Evolutionary conservation across 108 stramenopile genomes (phyloP).

Genomic region (Cyclotella kingstonii): DNA sequence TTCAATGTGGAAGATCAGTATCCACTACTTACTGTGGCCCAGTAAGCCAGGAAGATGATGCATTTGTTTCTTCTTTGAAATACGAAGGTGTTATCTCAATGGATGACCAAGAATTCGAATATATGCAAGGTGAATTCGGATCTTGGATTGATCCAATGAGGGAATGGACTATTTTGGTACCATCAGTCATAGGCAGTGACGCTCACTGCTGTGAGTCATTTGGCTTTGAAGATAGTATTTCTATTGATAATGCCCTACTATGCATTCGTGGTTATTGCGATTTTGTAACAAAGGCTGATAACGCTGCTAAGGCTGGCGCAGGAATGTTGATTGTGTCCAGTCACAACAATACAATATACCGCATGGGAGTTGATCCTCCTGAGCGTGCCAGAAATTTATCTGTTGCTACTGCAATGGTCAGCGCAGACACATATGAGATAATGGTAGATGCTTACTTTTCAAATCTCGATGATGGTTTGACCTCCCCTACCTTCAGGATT

Average conservation of each 20-base stretch:
- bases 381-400: slow-evolving; percentile 8
- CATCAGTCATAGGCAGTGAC: slow-evolving; percentile 17
- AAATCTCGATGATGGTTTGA: slow-evolving; percentile 7
- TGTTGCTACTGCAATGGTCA: slow-evolving; percentile 11
- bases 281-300: slow-evolving; percentile 33
- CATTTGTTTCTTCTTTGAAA: slow-evolving; percentile 1
- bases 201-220: slow-evolving; percentile 5
- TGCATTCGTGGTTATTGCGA: slow-evolving; percentile 31
- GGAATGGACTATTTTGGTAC: slow-evolving; percentile 18
- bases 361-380: slow-evolving; percentile 23
- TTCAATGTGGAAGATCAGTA: slow-evolving; percentile 4
- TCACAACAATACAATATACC: slow-evolving; percentile 11
- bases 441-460: slow-evolving; percentile 7
- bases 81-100: slow-evolving; percentile 9
- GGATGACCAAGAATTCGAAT: slow-evolving; percentile 22
- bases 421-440: not conserved
- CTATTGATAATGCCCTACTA: slow-evolving; percentile 5
- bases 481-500: slow-evolving; percentile 3
- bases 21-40: slow-evolving; percentile 25
- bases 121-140: slow-evolving; percentile 29
- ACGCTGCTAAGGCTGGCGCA: slow-evolving; percentile 22
- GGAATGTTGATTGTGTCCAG: slow-evolving; percentile 26
- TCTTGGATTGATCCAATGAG: slow-evolving; percentile 10
- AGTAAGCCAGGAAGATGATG: slow-evolving; percentile 6
- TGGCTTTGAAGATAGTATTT: slow-evolving; percentile 6